Percentiles rank a stretch among this genome's conserved stretches.
Conservation (phyloP, 2,329 filamentous ascomycete species). For the Didymella segeticola region DNA sequence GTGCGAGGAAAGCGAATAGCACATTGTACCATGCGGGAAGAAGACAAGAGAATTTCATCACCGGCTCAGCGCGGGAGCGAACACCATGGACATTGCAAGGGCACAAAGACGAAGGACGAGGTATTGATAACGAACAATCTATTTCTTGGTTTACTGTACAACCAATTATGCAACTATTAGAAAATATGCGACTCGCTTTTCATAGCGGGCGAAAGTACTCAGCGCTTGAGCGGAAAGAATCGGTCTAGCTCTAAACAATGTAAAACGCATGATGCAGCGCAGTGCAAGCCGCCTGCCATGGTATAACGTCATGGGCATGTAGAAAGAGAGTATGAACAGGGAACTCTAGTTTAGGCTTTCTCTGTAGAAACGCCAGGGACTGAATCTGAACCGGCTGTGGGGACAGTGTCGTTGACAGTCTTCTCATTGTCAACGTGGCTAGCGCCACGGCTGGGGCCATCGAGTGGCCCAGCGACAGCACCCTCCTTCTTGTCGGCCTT, state of each 20-base stretch:
- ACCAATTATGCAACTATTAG: constrained; percentile 4
- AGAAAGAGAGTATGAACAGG: not conserved
- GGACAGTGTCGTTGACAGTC: constrained; percentile 5
- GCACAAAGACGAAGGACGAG: not conserved
- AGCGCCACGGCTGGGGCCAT: constrained; percentile 16
- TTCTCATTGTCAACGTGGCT: constrained; percentile 23
- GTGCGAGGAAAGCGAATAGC: not conserved
- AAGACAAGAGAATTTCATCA: not conserved
- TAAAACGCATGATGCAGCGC: not conserved
- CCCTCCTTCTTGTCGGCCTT: constrained; percentile 20
- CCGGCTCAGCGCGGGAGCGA: not conserved
- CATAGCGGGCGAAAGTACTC: constrained; percentile 4
- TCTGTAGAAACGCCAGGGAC: constrained; percentile 19
- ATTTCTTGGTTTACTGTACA: constrained; percentile 6
- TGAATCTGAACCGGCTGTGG: constrained; percentile 19
- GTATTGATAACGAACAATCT: not conserved
- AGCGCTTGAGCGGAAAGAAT: constrained; percentile 11
- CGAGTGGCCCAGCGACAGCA: constrained; percentile 3
- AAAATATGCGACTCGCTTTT: constrained; percentile 5
- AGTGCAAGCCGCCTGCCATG: not conserved
- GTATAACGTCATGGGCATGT: not conserved
- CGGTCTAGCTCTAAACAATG: constrained; percentile 7
- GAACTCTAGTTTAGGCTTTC: constrained; percentile 15
- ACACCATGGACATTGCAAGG: not conserved
- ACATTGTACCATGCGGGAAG: not conserved